Evolutionary conservation across 805 yeast genomes (phyloP).

Genomic region (Blastobotrys chiropterorum): DNA sequence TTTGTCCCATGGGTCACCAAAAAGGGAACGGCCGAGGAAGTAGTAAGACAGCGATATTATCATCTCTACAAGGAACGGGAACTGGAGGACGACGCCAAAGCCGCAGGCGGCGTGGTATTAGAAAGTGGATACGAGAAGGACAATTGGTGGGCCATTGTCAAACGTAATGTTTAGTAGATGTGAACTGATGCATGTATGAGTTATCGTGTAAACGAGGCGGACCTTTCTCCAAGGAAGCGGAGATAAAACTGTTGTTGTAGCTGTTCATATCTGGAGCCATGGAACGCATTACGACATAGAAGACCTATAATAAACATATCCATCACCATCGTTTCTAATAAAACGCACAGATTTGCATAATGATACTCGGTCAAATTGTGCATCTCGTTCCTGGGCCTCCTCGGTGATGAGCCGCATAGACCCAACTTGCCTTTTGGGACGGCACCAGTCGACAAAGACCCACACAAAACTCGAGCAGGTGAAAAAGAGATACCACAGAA

Average conservation of each 20-base stretch:
- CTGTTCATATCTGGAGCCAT: too few relatives aligned
- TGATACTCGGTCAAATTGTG: too few relatives aligned
- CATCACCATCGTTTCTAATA: too few relatives aligned
- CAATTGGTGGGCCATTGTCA: slow-evolving; percentile 79
- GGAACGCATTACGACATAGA: too few relatives aligned
- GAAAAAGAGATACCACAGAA: not conserved
- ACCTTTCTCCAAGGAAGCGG: too few relatives aligned
- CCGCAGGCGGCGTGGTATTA: slow-evolving; percentile 66
- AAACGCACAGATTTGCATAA: too few relatives aligned
- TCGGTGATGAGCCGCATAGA: too few relatives aligned
- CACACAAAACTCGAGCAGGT: not conserved
- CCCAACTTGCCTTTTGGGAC: too few relatives aligned
- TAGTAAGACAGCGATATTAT: slow-evolving; percentile 75
- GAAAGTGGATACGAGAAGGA: slow-evolving; percentile 85
- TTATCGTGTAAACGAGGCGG: too few relatives aligned
- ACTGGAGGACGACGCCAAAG: slow-evolving; percentile 57
- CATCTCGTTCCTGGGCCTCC: too few relatives aligned
- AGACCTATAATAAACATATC: too few relatives aligned
- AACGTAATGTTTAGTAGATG: slow-evolving; percentile 5
- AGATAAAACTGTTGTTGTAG: not conserved
- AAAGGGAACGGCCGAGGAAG: slow-evolving; percentile 33
- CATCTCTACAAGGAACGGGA: slow-evolving; percentile 86
- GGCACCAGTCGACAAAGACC: not conserved
- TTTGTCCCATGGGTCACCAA: slow-evolving; percentile 92
- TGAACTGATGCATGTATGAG: not conserved